Evolutionary conservation across 2,329 filamentous ascomycete genomes (phyloP).

Genomic region (Fusarium sp.): DNA sequence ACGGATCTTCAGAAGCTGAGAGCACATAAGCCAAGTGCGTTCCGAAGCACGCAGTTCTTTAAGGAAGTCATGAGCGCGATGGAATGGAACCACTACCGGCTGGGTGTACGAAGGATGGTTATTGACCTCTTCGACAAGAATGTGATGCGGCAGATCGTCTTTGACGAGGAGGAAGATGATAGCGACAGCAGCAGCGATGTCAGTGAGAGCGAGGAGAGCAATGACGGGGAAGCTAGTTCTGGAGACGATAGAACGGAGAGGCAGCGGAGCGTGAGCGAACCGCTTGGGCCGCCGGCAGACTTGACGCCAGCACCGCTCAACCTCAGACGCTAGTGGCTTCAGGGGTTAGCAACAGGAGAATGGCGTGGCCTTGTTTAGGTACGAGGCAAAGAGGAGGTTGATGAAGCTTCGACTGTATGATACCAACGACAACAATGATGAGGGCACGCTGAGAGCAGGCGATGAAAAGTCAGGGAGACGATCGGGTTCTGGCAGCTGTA

Average conservation of each 20-base stretch:
- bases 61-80: slow-evolving; percentile 86
- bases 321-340: slow-evolving; percentile 42
- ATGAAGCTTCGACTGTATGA: slow-evolving; percentile 31
- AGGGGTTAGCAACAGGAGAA: background rate
- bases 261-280: slow-evolving; percentile 66
- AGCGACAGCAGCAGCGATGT: slow-evolving; percentile 74
- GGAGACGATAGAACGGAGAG: slow-evolving; percentile 68
- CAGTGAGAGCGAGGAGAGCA: slow-evolving; percentile 59
- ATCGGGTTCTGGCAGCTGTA: slow-evolving; percentile 22
- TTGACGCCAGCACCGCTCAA: slow-evolving; percentile 51
- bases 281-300: slow-evolving; percentile 50
- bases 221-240: slow-evolving; percentile 61
- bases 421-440: slow-evolving; percentile 34
- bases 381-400: background rate
- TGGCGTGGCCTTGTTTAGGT: background rate
- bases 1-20: slow-evolving; percentile 85
- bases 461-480: slow-evolving; percentile 1
- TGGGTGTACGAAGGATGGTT: slow-evolving; percentile 88
- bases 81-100: slow-evolving; percentile 88
- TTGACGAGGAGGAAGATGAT: slow-evolving; percentile 66
- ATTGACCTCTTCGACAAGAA: slow-evolving; percentile 95
- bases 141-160: slow-evolving; percentile 85
- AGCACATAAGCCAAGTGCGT: slow-evolving; percentile 78
- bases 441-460: slow-evolving; percentile 7
- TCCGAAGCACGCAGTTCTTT: slow-evolving; percentile 83